Evolutionary conservation across 805 yeast genomes (phyloP), one percentile per base, ranked within the genome.

Genomic region (Yarrowia yakushimensis): DNA sequence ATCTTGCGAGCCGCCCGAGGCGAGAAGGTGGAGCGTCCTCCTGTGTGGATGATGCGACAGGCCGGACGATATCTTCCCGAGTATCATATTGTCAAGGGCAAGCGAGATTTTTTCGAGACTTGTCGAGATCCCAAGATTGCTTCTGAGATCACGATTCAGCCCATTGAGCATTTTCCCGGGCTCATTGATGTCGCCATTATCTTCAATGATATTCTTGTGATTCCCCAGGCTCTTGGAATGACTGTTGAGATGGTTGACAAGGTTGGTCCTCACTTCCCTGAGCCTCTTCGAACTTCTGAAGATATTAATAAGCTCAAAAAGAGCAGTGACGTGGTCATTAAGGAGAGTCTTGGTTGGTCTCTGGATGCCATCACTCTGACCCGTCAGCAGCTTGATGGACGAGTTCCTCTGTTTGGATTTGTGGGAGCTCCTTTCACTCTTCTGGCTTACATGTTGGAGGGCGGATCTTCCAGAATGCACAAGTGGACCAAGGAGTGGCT

Each of bases 361-460:
- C 89, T 90, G 78, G 86, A 88, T 70, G 88, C 97, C n/a, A 88
- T 94, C 67, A 87, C 96, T 3, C 76, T 89, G 66, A 94, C 99
- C n/a, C 82, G 99, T 74, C 79, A 79, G 66, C 90, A 88, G 70
- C 81, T 94, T 65, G 76, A 85, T 42, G 99, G 99, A 57, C 82
- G 96, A 70, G 97, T 92, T 12, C 99, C 99, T 28, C 78, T 94
- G 65, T 80, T 94, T 59, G 99, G 99, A 3, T 94, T 94, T 76
- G 88, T 91, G 68, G 99, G 99, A 62, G 97, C 96, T 9, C 99
- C 99, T 63, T 94, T 97, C 97, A 94, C 99, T 12, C 77, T 94
- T 65, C 80, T 94, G 78, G 97, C 92, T 36, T 94, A 94, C 77
- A 94, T 94, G 97, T 85, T 91, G 65, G 99, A 94, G 76, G 99